These are phyloP conservation scores for Xanthoconium stramineum DNA, from an alignment of 768 basidiomycete species.

Conservation along the genomic window DNA sequence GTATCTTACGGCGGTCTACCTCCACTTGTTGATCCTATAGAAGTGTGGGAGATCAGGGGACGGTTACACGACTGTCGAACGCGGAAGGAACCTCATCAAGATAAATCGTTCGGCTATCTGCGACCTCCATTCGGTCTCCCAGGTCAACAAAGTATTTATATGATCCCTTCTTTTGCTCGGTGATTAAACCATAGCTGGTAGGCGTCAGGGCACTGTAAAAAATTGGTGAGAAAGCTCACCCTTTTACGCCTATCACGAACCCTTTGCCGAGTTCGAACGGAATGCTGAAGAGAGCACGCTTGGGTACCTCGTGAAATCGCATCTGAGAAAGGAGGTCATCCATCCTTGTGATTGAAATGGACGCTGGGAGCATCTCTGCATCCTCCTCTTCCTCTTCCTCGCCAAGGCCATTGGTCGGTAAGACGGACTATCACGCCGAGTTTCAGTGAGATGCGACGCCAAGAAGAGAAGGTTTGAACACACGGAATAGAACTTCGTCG, in stretches of 20 bases:
- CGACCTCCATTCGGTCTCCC: constrained; percentile 76
- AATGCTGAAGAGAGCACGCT: constrained; percentile 77
- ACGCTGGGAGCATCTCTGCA: constrained; percentile 55
- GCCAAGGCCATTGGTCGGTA: constrained; percentile 50
- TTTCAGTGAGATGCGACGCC: constrained; percentile 6
- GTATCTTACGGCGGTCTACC: constrained; percentile 22
- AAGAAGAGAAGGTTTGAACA: constrained; percentile 18
- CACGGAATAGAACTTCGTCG: constrained; percentile 77
- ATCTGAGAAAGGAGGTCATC: constrained; percentile 77
- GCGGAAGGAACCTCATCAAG: constrained; percentile 56
- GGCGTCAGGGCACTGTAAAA: constrained; percentile 8
- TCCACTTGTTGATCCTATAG: constrained; percentile 29
- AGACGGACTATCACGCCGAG: constrained; percentile 46
- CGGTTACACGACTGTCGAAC: background rate
- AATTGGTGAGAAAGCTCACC: constrained; percentile 41
- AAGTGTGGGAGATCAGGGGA: constrained; percentile 5
- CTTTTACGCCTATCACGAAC: constrained; percentile 78
- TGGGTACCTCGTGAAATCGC: constrained; percentile 79
- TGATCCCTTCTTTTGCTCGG: constrained; percentile 79
- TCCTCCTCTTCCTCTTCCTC: constrained; percentile 46
- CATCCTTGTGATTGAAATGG: constrained; percentile 73
- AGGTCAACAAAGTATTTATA: constrained; percentile 83
- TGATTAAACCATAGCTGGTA: constrained; percentile 79
- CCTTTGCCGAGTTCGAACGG: constrained; percentile 76
- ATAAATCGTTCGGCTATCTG: constrained; percentile 64